phyloP scores from a whole-genome alignment of 1,139 yeast species.

The Pichia sp. region DNA sequence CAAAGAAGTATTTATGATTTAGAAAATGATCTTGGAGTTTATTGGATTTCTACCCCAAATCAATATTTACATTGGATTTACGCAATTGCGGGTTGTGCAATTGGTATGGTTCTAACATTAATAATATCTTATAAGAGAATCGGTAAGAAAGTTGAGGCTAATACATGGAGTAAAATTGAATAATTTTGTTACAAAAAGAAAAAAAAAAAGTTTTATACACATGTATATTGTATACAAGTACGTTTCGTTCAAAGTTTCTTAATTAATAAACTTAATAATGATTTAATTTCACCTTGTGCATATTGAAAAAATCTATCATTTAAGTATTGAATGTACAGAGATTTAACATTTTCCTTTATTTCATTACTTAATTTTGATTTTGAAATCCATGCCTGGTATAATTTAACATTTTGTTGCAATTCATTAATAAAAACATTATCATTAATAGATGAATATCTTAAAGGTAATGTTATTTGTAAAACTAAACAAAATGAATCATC shows the following conservation, averaged over 20 bases:
- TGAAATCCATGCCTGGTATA: slow-evolving; percentile 46
- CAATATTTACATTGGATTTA: slow-evolving; percentile 6
- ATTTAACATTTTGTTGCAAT: slow-evolving; percentile 66
- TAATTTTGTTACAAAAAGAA: too few relatives aligned
- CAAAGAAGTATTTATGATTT: slow-evolving; percentile 6
- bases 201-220: too few relatives aligned
- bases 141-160: slow-evolving; percentile 19
- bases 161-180: slow-evolving; percentile 23
- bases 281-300: slow-evolving; percentile 20
- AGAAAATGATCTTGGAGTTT: slow-evolving; percentile 8
- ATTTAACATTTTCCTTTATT: slow-evolving; percentile 40
- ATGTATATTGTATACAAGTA: background rate
- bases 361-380: slow-evolving; percentile 25
- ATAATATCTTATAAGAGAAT: slow-evolving; percentile 16
- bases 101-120: slow-evolving; percentile 14
- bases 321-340: slow-evolving; percentile 36
- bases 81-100: slow-evolving; percentile 6
- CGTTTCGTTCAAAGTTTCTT: too few relatives aligned
- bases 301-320: slow-evolving; percentile 18
- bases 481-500: slow-evolving; percentile 40
- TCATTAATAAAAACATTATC: slow-evolving; percentile 47
- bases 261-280: slow-evolving; percentile 21
- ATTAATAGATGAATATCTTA: slow-evolving; percentile 44
- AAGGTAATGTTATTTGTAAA: slow-evolving; percentile 60
- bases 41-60: slow-evolving; percentile 8